Conservation (phyloP, 257 asterid species). For the Solanum sejunctum region DNA sequence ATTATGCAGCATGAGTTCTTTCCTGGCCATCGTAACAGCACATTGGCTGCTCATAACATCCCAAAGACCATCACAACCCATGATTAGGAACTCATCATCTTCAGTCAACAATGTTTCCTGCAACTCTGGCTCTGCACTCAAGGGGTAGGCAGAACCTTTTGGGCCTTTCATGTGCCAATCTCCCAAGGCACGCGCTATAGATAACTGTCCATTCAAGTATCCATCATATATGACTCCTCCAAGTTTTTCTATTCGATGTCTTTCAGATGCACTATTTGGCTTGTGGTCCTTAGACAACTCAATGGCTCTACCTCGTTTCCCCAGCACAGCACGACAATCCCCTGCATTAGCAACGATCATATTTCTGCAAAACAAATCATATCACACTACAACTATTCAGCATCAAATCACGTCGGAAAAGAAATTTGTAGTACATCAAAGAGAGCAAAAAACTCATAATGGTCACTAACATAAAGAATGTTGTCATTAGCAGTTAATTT, state of each 20-base stretch:
- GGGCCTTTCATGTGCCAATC: slow-evolving; percentile 98
- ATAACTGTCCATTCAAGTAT: slow-evolving; percentile 76
- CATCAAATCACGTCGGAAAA: neutral
- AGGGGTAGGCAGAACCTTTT: slow-evolving; percentile 60
- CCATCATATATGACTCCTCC: slow-evolving; percentile 90
- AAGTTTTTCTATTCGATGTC: slow-evolving; percentile 58
- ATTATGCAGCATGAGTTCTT: slow-evolving; percentile 77
- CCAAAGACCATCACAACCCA: slow-evolving; percentile 95
- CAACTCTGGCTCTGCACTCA: slow-evolving; percentile 85
- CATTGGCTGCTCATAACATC: slow-evolving; percentile 94
- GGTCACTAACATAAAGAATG: neutral
- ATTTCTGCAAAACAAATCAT: slow-evolving; percentile 31
- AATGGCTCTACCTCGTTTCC: slow-evolving; percentile 74
- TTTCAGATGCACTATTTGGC: slow-evolving; percentile 60
- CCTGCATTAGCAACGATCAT: slow-evolving; percentile 89
- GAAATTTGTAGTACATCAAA: neutral
- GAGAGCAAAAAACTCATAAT: neutral
- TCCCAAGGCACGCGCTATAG: slow-evolving; percentile 85
- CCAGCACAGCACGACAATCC: slow-evolving; percentile 88
- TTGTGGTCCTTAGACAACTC: slow-evolving; percentile 87
- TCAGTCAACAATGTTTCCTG: slow-evolving; percentile 54
- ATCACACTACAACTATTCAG: neutral
- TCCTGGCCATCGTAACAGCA: slow-evolving; percentile 79
- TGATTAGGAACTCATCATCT: slow-evolving; percentile 81
- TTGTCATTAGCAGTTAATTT: neutral